Evolutionary conservation across 768 basidiomycete genomes (phyloP).

Genomic region (Russula foetens): DNA sequence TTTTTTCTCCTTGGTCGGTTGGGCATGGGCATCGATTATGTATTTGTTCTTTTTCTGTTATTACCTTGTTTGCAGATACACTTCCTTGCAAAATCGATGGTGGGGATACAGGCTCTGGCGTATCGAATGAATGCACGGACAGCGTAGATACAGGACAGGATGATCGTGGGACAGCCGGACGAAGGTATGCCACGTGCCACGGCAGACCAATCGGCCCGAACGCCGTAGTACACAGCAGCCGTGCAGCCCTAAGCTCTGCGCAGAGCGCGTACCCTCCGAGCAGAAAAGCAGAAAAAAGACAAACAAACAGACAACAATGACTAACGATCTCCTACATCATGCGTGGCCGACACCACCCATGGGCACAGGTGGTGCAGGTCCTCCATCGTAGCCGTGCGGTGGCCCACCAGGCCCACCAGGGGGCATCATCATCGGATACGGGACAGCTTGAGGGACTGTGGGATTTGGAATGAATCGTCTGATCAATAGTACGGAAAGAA

Average conservation of each 20-base stretch:
- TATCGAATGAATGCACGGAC: constrained; percentile 7
- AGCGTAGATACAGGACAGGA: constrained; percentile 13
- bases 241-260: not conserved
- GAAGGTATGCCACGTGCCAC: constrained; percentile 4
- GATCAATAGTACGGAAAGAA: constrained; percentile 20
- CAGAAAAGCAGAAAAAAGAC: constrained; percentile 13
- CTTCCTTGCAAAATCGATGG: not conserved
- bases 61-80: constrained; percentile 1
- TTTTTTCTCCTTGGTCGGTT: not conserved
- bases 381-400: constrained; percentile 66
- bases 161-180: not conserved
- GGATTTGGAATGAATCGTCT: not conserved
- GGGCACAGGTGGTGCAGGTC: constrained; percentile 57
- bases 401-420: constrained; percentile 57
- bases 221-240: not conserved
- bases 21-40: not conserved
- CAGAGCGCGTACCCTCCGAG: constrained; percentile 3
- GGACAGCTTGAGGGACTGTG: constrained; percentile 77
- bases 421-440: constrained; percentile 91
- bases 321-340: constrained; percentile 27
- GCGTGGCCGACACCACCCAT: constrained; percentile 69
- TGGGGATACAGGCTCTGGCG: constrained; percentile 2
- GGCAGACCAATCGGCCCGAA: not conserved
- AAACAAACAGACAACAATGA: constrained; percentile 8
- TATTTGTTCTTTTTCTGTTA: not conserved